Base-by-base conservation (phyloP, 352 stramenopile genomes). In the Pelagophyceae sp. region DNA sequence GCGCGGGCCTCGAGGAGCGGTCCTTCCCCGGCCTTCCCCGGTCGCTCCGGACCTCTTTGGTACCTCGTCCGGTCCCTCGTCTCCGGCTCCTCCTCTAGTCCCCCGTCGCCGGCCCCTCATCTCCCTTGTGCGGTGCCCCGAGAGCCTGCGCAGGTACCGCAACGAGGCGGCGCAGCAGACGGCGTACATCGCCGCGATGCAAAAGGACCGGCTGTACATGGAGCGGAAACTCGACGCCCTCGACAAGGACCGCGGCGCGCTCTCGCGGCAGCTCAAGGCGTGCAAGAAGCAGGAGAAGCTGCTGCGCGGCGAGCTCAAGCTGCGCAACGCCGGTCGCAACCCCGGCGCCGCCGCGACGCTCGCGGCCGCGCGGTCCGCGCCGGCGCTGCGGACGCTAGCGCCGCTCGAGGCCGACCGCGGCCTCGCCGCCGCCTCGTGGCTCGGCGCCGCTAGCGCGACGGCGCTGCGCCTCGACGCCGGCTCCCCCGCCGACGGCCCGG, bases 151-250 rank as follows among this genome's bases (percentile, higher is more conserved):
- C n/a, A n/a, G 67, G 67, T 74, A 74, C 67, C 67, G 67, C 11
- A 35, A 58, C 67, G 67, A 74, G 67, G 67, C 67, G 33, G 67
- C 67, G 27, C 33, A 58, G 35, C 38, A 58, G 67, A 58, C 67
- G 67, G 67, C 67, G 2, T 35, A 60, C 23, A 33, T 74, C 35
- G 67, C 67, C 27, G 67, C 37, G 35, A 51, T 74, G 67, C 15
- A 58, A 3, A 74, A 74, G 37, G 67, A 74, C 67, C 33, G 38
- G 67, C 15, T 3, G 15, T 74, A 74, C 67, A 37, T 58, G 67
- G 5, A 2, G 15, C 33, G 37, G 33, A 50, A 58, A 23, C 6
- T 31, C 2, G 35, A 35, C 11, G 5, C 67, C 1, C 23, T 74
- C 35, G 38, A 74, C 3, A 37, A 11, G 35, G 67, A 74, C n/a